A percentile compares a stretch with the other conserved stretches of the same genome.
Conservation (phyloP, 495 filamentous ascomycete species). For the Lophiostoma macrostomum region DNA sequence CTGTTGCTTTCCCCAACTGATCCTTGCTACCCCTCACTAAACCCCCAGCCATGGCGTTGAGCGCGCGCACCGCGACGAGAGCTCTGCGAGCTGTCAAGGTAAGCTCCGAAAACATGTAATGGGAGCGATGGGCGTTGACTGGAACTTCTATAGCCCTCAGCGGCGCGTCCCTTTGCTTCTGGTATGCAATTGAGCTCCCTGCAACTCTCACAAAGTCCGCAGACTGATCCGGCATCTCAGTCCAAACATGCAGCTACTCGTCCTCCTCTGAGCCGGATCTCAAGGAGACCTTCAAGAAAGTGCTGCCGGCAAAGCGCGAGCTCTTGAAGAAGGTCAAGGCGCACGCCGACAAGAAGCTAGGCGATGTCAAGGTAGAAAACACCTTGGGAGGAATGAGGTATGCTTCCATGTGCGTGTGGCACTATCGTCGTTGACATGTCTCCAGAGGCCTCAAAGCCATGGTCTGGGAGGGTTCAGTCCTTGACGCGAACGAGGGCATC, state of each 20-base stretch:
- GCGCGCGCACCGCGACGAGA: constrained; percentile 47
- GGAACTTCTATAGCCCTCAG: constrained; percentile 24
- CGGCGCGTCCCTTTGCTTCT: constrained; percentile 27
- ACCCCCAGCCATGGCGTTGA: constrained; percentile 49
- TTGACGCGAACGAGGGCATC: constrained; percentile 95
- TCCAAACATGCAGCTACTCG: constrained; percentile 52
- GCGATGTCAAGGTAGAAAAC: constrained; percentile 91
- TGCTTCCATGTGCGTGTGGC: background rate
- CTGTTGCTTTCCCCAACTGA: constrained; percentile 17
- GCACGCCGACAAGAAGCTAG: constrained; percentile 75
- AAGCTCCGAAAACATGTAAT: constrained; percentile 27
- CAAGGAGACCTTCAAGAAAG: constrained; percentile 75
- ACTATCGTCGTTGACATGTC: constrained; percentile 17
- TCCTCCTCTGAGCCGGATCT: constrained; percentile 78
- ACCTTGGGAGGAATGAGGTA: constrained; percentile 93
- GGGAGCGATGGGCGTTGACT: constrained; percentile 3
- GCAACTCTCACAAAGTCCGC: background rate
- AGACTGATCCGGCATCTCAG: constrained; percentile 13
- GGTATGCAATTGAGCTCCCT: constrained; percentile 33
- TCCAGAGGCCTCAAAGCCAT: constrained; percentile 83
- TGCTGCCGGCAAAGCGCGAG: constrained; percentile 89
- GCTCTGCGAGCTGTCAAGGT: constrained; percentile 55
- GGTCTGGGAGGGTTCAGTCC: constrained; percentile 97
- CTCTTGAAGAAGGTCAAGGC: constrained; percentile 87
- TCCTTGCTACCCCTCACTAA: constrained; percentile 28